Base-by-base conservation (phyloP, 2,329 filamentous ascomycete species). In the Arthrobotrys sphaeroides region DNA sequence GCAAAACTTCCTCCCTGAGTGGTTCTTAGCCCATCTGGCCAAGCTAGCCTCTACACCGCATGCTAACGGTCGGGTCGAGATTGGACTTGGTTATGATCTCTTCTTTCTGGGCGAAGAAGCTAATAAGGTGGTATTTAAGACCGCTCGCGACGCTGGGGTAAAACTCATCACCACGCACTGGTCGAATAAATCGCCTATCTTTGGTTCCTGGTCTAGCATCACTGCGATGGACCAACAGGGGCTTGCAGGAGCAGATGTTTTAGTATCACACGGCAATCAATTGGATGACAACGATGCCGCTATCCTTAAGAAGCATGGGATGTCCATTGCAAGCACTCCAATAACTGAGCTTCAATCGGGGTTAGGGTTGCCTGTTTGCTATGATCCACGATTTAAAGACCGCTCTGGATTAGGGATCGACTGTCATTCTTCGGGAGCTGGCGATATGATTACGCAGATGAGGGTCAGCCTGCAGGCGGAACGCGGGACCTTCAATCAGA, bases 261-360 rank as follows among this genome's bases (percentile, higher is more conserved):
- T 86, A 16, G 78, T 85, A 24, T 84, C 83, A 3, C 85, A 86
- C 65, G 82, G 82, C 2, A 82, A 80, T 7, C 75, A 78, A 4
- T 79, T 82, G 16, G 78, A 77, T 3, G 75, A 79, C 2, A 79
- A 81, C 5, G 84, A 85, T 51, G 82, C 81, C 0, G 78, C 80
- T 6, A 64, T 82, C 0, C 79, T 86, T 16, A 78, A 80, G 28
- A 77, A 80, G 18, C 77, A 81, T 7, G 81, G 82, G 5, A 82
- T 81, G 0, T 80, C 81, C 47, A 79, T 86, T 13, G 84, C 84
- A 1, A 82, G 80, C 13, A 87, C 86, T 0, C 85, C 85, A 0
- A 84, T 83, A n/a, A 85, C 85, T 0, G 86, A 87, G 77, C 78
- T 85, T 7, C 85, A 87, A 74, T 86, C 86, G 84, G 83, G 81